Conservation (phyloP, 371 early-diverging fungal genomes). For the Mortierella sp. region DNA sequence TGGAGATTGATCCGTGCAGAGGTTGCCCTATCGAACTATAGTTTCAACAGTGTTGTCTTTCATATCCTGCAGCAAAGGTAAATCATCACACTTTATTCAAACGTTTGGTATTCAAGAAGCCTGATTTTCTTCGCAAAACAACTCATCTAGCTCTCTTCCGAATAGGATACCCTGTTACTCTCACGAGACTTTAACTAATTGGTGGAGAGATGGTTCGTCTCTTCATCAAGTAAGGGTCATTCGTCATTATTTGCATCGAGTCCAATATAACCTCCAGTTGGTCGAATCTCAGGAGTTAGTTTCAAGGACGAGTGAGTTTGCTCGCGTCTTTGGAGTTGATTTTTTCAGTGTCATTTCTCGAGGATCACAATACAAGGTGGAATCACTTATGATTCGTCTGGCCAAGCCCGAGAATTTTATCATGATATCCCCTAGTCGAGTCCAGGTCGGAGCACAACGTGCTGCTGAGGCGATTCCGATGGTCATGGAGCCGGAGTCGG, state of each 20-base stretch:
- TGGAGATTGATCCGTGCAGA: conserved; percentile 87
- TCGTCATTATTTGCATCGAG: conserved; percentile 75
- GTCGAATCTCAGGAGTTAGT: conserved; percentile 79
- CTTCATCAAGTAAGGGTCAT: conserved; percentile 69
- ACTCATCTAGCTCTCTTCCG: too few species aligned
- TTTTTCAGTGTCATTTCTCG: conserved; percentile 87
- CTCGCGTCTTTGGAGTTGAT: conserved; percentile 88
- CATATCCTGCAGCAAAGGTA: conserved; percentile 78
- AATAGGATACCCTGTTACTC: conserved; percentile 75
- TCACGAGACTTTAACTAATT: conserved; percentile 64
- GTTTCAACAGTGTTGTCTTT: conserved; percentile 77
- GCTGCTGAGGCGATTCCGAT: conserved; percentile 87
- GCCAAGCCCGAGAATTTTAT: conserved; percentile 82
- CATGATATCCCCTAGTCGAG: conserved; percentile 69
- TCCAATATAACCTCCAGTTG: conserved; percentile 72
- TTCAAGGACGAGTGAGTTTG: conserved; percentile 83
- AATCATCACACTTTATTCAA: background rate
- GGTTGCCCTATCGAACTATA: conserved; percentile 77
- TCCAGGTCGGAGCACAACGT: conserved; percentile 73
- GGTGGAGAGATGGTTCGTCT: conserved; percentile 64
- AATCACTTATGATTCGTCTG: conserved; percentile 86
- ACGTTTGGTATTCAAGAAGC: background rate
- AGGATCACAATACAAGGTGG: conserved; percentile 92
- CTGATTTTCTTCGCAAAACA: conserved; percentile 1
- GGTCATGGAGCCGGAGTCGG: conserved; percentile 87